Percentiles rank a stretch among this genome's conserved stretches.
Evolutionary conservation across 2,329 filamentous ascomycete species (phyloP).

Genomic region (Apiospora kogelbergensis): DNA sequence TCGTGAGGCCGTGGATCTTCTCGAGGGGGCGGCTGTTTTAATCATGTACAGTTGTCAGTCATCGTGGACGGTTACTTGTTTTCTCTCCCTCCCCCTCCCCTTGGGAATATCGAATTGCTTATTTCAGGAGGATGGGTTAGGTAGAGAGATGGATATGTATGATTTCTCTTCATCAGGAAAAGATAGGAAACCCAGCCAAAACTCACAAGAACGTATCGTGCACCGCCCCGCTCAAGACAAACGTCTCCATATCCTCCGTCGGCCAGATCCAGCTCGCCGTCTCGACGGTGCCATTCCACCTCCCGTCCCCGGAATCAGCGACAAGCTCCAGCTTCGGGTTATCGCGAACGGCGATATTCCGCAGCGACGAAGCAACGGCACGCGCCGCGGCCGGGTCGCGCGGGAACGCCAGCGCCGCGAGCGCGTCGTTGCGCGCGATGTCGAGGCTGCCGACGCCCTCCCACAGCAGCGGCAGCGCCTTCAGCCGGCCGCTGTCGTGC

Average conservation of each 20-base stretch:
- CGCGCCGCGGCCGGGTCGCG: not conserved
- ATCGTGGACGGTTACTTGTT: not conserved
- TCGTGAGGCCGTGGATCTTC: conserved; percentile 7
- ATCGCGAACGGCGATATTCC: not conserved
- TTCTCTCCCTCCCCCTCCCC: too few relatives aligned
- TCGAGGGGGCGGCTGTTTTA: conserved; percentile 4
- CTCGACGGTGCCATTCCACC: conserved; percentile 7
- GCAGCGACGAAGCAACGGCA: not conserved
- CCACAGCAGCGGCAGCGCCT: not conserved
- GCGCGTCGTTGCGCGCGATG: not conserved
- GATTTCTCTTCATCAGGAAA: too few relatives aligned
- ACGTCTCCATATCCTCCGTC: conserved; percentile 10
- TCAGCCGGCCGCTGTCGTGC: not conserved
- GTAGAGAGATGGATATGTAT: too few relatives aligned
- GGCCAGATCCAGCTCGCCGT: conserved; percentile 9
- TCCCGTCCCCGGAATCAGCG: not conserved
- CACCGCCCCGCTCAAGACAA: not conserved
- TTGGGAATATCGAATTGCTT: too few relatives aligned
- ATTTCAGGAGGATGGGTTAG: too few relatives aligned
- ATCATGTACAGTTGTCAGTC: not conserved
- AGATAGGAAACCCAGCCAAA: too few relatives aligned
- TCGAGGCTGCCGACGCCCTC: not conserved
- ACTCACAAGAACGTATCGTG: conserved; percentile 13
- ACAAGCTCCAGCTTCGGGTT: conserved; percentile 6
- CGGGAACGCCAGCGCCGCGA: conserved; percentile 8